phyloP scores from a whole-genome alignment of 495 filamentous ascomycete genomes.

The Friedmanniomyces simplex region DNA sequence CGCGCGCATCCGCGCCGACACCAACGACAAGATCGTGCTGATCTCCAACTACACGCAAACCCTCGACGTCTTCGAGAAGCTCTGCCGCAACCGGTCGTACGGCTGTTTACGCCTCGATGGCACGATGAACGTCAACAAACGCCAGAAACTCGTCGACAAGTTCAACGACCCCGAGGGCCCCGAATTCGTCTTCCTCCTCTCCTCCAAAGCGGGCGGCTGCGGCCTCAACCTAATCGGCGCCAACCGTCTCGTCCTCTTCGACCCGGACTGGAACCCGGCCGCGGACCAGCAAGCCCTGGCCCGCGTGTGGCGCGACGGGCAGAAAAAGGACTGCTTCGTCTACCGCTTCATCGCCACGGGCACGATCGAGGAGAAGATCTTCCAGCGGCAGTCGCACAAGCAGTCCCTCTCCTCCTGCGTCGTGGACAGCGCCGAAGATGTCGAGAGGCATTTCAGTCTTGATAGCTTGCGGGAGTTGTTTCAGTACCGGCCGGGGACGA shows the following conservation, averaged over 20 bases:
- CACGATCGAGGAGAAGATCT: conserved; percentile 99
- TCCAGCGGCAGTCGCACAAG: conserved; percentile 97
- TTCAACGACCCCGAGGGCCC: conserved; percentile 90
- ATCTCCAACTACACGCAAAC: conserved; percentile 98
- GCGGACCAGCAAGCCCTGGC: conserved; percentile 96
- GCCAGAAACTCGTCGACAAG: conserved; percentile 93
- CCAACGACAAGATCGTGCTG: conserved; percentile 98
- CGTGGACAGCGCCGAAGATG: conserved; percentile 94
- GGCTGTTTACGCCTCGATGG: conserved; percentile 85
- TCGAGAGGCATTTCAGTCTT: conserved; percentile 88
- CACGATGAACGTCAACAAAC: conserved; percentile 93
- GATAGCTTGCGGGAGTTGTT: conserved; percentile 87
- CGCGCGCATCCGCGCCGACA: conserved; percentile 87
- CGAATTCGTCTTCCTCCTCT: conserved; percentile 94
- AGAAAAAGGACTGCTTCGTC: conserved; percentile 99
- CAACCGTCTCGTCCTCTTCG: conserved; percentile 92
- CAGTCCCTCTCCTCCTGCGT: conserved; percentile 93
- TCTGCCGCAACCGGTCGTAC: conserved; percentile 78
- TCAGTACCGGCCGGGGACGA: conserved; percentile 73
- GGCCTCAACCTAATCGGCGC: conserved; percentile 96
- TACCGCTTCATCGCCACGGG: conserved; percentile 98
- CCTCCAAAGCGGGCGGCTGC: conserved; percentile 90
- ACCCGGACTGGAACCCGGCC: conserved; percentile 98
- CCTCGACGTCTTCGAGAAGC: conserved; percentile 84
- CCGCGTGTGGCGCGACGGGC: conserved; percentile 95